Percentiles rank a stretch among this genome's conserved stretches.
Conservation (phyloP, 441 rosid species). For the Corymbia calophylla region DNA sequence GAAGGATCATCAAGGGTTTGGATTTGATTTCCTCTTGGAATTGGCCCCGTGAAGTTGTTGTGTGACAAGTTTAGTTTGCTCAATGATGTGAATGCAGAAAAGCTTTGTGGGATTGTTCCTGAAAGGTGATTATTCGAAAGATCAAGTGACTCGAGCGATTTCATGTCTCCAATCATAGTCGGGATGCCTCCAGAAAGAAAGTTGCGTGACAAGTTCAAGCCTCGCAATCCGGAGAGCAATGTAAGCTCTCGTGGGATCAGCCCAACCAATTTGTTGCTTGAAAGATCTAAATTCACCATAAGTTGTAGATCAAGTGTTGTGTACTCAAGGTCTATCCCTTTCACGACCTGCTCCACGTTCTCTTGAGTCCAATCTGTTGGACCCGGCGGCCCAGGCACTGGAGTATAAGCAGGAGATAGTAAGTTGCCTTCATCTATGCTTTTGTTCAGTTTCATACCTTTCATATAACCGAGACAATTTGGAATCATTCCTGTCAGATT, state of each 20-base stretch:
- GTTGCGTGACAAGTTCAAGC: background rate
- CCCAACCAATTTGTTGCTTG: background rate
- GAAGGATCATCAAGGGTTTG: background rate
- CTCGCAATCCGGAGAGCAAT: background rate
- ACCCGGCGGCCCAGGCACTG: accelerated
- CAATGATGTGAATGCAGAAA: background rate
- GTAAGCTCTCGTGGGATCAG: background rate
- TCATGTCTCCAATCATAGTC: background rate
- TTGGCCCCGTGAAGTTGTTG: background rate
- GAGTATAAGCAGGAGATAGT: background rate
- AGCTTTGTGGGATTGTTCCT: background rate
- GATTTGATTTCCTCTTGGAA: background rate
- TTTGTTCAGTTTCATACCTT: background rate
- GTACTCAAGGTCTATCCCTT: background rate
- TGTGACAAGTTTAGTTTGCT: background rate
- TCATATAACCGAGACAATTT: background rate
- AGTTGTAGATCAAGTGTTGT: background rate
- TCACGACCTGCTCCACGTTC: background rate
- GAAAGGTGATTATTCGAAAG: background rate
- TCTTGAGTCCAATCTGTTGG: background rate
- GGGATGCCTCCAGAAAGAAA: background rate
- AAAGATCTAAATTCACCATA: background rate
- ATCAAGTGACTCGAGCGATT: background rate
- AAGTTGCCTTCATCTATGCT: background rate
- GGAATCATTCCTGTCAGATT: background rate